phyloP scores from a whole-genome alignment of 352 stramenopile genomes.

The Phytophthora tubulina region DNA sequence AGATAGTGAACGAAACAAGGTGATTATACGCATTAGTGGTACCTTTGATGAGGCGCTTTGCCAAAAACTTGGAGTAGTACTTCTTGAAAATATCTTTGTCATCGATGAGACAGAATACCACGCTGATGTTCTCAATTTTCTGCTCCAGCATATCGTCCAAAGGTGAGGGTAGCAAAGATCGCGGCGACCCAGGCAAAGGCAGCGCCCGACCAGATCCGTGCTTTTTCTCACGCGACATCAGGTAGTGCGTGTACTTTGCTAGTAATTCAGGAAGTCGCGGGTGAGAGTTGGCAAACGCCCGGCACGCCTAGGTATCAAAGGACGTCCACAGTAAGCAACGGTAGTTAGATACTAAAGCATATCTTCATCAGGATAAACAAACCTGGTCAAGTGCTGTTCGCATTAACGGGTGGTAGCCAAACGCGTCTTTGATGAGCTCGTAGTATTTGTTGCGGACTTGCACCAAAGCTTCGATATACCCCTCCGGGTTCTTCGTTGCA shows the following conservation, averaged over 20 bases:
- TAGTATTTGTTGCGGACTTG: slow-evolving; percentile 87
- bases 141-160: slow-evolving; percentile 73
- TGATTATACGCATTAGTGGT: background rate
- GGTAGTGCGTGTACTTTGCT: slow-evolving; percentile 86
- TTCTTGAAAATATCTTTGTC: slow-evolving; percentile 93
- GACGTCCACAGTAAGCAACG: background rate
- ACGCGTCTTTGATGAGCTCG: slow-evolving; percentile 87
- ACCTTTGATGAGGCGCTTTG: slow-evolving; percentile 90
- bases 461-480: slow-evolving; percentile 88
- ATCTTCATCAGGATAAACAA: slow-evolving; percentile 12
- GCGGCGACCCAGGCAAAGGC: slow-evolving; percentile 36
- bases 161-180: slow-evolving; percentile 21
- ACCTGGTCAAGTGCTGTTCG: slow-evolving; percentile 85
- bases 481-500: slow-evolving; percentile 80
- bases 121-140: slow-evolving; percentile 84
- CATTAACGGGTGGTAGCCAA: slow-evolving; percentile 86
- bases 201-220: slow-evolving; percentile 29
- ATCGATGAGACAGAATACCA: slow-evolving; percentile 91
- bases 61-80: slow-evolving; percentile 88
- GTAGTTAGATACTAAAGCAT: background rate
- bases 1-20: background rate
- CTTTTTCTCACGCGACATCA: slow-evolving; percentile 85
- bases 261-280: slow-evolving; percentile 80
- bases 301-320: slow-evolving; percentile 62
- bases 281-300: slow-evolving; percentile 86